These are phyloP conservation scores for Teratosphaeria zuluensis DNA, from an alignment of 2,329 filamentous ascomycete species.

Conservation along the genomic window DNA sequence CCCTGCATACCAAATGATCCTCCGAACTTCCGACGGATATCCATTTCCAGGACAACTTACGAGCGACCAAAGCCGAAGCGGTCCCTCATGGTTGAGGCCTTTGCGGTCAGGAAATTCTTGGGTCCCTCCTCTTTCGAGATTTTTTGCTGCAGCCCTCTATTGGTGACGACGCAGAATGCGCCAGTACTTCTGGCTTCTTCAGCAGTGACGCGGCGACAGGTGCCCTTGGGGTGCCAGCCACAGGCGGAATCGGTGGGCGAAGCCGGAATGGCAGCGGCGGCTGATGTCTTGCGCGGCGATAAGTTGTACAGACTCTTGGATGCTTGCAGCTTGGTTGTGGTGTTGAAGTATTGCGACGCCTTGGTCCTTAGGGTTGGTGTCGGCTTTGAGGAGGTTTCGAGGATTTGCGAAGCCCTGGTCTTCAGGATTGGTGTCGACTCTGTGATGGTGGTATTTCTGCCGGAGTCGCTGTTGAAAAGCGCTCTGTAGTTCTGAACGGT, in stretches of 20 bases:
- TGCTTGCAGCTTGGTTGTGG: background rate
- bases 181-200: background rate
- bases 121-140: background rate
- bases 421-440: background rate
- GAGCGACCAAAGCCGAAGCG: background rate
- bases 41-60: background rate
- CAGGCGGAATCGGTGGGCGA: background rate
- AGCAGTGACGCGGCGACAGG: background rate
- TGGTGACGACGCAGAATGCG: background rate
- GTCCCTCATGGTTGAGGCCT: background rate
- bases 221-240: background rate
- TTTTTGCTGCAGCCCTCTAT: background rate
- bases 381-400: background rate
- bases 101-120: background rate
- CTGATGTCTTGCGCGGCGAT: background rate
- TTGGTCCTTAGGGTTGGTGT: background rate
- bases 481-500: background rate
- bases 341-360: background rate
- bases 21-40: background rate
- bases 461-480: background rate
- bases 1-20: too few relatives aligned
- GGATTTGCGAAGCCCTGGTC: background rate
- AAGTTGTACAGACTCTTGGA: background rate
- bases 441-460: background rate
- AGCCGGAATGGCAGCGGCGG: background rate